These are phyloP conservation scores for Calonectria honghensis DNA, from an alignment of 2,329 filamentous ascomycete species.

Conservation along the genomic window DNA sequence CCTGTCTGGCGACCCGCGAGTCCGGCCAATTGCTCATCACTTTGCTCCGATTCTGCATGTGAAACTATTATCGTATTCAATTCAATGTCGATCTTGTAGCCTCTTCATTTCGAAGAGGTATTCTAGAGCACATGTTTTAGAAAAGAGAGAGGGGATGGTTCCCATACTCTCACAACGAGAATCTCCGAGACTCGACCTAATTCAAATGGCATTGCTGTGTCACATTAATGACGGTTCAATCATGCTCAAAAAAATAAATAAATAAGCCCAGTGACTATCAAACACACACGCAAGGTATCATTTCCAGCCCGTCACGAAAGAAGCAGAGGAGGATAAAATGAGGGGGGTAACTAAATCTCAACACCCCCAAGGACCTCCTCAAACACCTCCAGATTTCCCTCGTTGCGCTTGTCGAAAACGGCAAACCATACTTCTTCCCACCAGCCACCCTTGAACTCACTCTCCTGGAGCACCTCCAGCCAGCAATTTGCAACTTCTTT, in stretches of 20 bases:
- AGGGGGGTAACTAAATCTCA: constrained; percentile 48
- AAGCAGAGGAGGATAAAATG: background rate
- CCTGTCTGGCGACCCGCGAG: background rate
- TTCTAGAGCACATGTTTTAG: background rate
- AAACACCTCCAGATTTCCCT: constrained; percentile 72
- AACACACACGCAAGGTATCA: background rate
- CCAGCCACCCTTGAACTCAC: constrained; percentile 78
- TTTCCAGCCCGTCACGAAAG: background rate
- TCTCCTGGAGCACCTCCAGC: constrained; percentile 75
- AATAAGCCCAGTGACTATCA: background rate
- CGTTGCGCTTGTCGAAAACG: constrained; percentile 67
- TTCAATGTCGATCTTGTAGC: background rate
- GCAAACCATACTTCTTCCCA: constrained; percentile 80
- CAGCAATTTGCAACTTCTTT: constrained; percentile 78
- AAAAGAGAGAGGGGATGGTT: background rate
- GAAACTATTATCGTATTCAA: constrained; percentile 6
- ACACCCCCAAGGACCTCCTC: constrained; percentile 63
- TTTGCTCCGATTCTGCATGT: background rate
- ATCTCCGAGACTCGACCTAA: background rate
- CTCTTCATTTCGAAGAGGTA: background rate
- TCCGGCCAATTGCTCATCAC: background rate
- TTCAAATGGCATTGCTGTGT: background rate
- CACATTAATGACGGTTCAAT: background rate
- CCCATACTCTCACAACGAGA: background rate
- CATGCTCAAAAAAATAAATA: background rate